Evolutionary conservation across 148 eudicot genomes (phyloP).

Genomic region (Rhododendron henanense): DNA sequence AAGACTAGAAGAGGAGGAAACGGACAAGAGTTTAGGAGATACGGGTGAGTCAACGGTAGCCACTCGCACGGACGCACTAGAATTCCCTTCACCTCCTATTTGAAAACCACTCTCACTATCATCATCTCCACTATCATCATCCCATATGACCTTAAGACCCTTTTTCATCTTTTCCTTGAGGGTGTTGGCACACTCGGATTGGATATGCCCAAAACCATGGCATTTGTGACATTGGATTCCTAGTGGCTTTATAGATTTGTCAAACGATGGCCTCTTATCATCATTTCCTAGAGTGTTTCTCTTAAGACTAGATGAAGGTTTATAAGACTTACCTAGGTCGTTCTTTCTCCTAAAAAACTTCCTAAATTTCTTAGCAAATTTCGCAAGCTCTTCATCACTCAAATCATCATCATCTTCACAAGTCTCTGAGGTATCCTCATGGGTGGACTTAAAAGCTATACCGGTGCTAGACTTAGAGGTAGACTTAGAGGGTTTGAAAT

Average conservation of each 20-base stretch:
- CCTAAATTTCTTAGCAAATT: neutral
- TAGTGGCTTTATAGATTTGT: neutral
- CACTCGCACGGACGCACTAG: neutral
- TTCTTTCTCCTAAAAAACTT: neutral
- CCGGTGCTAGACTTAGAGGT: too few relatives aligned
- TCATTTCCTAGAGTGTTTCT: neutral
- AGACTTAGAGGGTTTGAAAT: neutral
- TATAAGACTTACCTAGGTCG: too few relatives aligned
- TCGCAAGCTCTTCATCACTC: neutral
- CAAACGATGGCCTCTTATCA: neutral
- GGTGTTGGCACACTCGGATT: too few relatives aligned
- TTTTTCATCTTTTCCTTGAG: too few relatives aligned
- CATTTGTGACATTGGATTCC: too few relatives aligned
- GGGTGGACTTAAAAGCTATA: too few relatives aligned
- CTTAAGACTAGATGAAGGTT: neutral
- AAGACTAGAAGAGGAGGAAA: too few relatives aligned
- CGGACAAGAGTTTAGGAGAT: too few relatives aligned
- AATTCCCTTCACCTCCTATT: neutral
- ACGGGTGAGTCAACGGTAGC: constrained; percentile 31
- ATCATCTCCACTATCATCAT: neutral
- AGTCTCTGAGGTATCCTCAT: neutral
- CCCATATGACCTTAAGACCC: neutral
- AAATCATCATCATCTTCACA: neutral
- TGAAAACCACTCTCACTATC: neutral
- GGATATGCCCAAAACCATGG: too few relatives aligned